Base-by-base conservation (phyloP, 345 rosid genomes). In the Microthlaspi erraticum region DNA sequence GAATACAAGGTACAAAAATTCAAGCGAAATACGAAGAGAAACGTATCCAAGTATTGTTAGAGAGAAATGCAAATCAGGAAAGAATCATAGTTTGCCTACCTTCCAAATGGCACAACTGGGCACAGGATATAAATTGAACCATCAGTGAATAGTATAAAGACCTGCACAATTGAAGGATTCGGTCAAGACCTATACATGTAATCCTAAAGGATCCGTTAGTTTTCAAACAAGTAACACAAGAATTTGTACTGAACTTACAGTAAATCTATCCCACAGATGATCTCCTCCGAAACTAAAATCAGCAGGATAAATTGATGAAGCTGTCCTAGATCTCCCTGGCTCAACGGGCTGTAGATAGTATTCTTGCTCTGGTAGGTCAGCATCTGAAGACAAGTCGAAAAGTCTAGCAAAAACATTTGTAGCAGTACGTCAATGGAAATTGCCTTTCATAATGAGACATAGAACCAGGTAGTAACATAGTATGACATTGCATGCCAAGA, bases 221-320 rank as follows among this genome's bases (percentile, higher is more conserved):
- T 39, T 11, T 6, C 34, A 69, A 70, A 52, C 69, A 51, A 32
- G 36, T 32, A 18, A 36, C 52, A 18, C 48, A 43, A 62, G 26
- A 61, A 62, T 34, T 8, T 31, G 33, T 44, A 60, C 34, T 41
- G 66, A 73, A 87, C 97, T 92, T 86, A 95, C 98, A 71, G 86
- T 87, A 78, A 95, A 88, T 58, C 87, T 82, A 74, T 95, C 97
- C 99, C 99, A 92, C 78, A 95, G 74, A 82, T 90, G 99, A 74
- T 87, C 89, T 80, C 88, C 96, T 36, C 99, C 94, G 52, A 92
- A 95, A 71, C 80, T 78, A 80, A 89, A 95, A 78, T 85, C 92
- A 68, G 86, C 97, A 44, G 98, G 86, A 79, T 88, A 88, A 63
- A 89, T 75, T 65, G 97, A 82, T 41, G 91, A 84, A 68, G 93